phyloP scores from a whole-genome alignment of 2,329 filamentous ascomycete species.

The Trichoderma atroviride region DNA sequence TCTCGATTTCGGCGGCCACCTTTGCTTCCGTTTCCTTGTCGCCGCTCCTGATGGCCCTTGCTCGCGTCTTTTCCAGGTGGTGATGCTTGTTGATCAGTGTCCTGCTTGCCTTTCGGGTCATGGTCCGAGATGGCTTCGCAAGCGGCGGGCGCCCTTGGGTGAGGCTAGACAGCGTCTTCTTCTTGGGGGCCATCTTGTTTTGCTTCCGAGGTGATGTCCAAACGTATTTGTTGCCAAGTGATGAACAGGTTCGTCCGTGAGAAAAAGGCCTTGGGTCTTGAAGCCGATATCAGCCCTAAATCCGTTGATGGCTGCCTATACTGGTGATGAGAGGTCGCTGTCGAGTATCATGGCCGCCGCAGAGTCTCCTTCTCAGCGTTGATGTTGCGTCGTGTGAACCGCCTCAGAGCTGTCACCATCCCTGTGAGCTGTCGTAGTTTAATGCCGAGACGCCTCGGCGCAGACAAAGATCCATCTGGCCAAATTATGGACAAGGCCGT shows the following conservation, averaged over 20 bases:
- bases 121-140: conserved; percentile 55
- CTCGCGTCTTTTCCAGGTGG: conserved; percentile 63
- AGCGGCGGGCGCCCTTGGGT: conserved; percentile 59
- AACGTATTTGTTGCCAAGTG: neutral
- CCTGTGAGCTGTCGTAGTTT: neutral
- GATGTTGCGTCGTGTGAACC: neutral
- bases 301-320: neutral
- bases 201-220: neutral
- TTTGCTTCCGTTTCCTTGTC: conserved; percentile 51
- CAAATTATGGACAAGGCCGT: conserved; percentile 4
- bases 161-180: conserved; percentile 48
- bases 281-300: neutral
- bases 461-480: conserved; percentile 4
- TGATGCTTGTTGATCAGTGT: conserved; percentile 67
- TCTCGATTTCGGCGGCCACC: conserved; percentile 57
- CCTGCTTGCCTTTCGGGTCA: conserved; percentile 67
- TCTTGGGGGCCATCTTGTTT: conserved; percentile 52
- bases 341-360: neutral
- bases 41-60: conserved; percentile 57
- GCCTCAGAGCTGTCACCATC: neutral
- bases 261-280: neutral
- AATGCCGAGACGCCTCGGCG: neutral
- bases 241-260: neutral
- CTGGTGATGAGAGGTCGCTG: neutral
- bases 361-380: neutral